Conservation (phyloP, 768 basidiomycete genomes). For the Lyophyllum shimeji region DNA sequence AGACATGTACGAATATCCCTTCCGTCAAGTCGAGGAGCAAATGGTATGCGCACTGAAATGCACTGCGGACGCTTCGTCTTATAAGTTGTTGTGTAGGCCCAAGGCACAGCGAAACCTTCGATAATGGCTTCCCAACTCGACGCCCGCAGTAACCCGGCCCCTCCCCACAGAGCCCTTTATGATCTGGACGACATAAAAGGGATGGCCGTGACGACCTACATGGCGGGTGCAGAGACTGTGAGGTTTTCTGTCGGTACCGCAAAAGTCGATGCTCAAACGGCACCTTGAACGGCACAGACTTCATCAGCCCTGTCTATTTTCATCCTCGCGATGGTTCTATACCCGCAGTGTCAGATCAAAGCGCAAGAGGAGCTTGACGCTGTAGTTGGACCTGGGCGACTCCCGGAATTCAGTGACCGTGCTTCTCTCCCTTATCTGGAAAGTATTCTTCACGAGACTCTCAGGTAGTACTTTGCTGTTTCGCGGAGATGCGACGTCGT, state of each 20-base stretch:
- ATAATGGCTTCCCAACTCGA: conserved; percentile 22
- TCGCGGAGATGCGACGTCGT: no score
- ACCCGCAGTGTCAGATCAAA: conserved; percentile 33
- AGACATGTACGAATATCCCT: conserved; percentile 30
- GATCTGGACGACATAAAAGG: conserved; percentile 25
- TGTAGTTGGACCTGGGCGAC: conserved; percentile 31
- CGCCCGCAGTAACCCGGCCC: neutral
- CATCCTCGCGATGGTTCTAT: conserved; percentile 36
- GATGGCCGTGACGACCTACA: conserved; percentile 19
- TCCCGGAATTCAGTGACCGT: conserved; percentile 34
- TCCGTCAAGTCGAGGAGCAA: conserved; percentile 25
- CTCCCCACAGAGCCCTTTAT: no score
- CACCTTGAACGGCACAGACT: no score
- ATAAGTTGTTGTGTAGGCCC: no score
- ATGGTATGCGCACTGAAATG: conserved; percentile 36
- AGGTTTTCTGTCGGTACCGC: no score
- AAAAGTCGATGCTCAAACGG: no score
- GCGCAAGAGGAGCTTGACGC: conserved; percentile 43
- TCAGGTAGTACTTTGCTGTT: no score
- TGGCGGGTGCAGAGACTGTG: conserved; percentile 37
- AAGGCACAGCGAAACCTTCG: conserved; percentile 23
- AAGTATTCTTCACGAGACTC: conserved; percentile 29
- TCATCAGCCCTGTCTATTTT: conserved; percentile 30
- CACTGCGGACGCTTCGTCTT: no score
- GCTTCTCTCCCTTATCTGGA: conserved; percentile 34